Percentiles rank a stretch among this genome's conserved stretches.
These are phyloP conservation scores for Erythrophleum ivorense DNA, from an alignment of 331 rosid species.

Conservation along the genomic window DNA sequence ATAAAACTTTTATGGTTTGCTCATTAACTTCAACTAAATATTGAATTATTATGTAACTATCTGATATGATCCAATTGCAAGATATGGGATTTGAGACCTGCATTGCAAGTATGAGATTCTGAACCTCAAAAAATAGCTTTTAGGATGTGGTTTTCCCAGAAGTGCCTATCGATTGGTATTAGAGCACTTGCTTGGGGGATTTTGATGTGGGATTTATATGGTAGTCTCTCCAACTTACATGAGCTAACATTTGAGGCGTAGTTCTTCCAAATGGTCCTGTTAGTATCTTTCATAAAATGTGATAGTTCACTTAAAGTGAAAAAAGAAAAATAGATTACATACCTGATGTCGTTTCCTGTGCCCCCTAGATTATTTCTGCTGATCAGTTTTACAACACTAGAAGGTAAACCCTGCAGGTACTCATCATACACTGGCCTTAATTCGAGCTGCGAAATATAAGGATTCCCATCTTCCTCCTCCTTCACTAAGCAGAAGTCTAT, in stretches of 20 bases:
- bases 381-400: conserved; percentile 59
- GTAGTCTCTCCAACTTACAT: background rate
- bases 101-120: background rate
- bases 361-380: conserved; percentile 52
- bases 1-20: too few relatives aligned
- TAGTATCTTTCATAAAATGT: background rate
- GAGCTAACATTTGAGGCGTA: background rate
- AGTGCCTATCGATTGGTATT: background rate
- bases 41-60: too few relatives aligned
- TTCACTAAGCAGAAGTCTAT: conserved; percentile 71
- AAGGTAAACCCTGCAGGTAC: conserved; percentile 47
- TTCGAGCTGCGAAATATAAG: conserved; percentile 69
- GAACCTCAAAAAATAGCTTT: background rate
- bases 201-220: background rate
- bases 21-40: too few relatives aligned
- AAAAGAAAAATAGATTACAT: conserved; percentile 25
- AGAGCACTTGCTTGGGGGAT: background rate
- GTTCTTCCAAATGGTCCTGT: background rate
- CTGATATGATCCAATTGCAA: background rate
- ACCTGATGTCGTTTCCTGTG: conserved; percentile 63
- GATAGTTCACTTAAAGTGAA: background rate
- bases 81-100: background rate
- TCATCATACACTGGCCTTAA: conserved; percentile 62
- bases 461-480: conserved; percentile 42
- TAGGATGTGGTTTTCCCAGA: background rate